phyloP scores from a whole-genome alignment of 116 monocot genomes.

The Zostera marina region DNA sequence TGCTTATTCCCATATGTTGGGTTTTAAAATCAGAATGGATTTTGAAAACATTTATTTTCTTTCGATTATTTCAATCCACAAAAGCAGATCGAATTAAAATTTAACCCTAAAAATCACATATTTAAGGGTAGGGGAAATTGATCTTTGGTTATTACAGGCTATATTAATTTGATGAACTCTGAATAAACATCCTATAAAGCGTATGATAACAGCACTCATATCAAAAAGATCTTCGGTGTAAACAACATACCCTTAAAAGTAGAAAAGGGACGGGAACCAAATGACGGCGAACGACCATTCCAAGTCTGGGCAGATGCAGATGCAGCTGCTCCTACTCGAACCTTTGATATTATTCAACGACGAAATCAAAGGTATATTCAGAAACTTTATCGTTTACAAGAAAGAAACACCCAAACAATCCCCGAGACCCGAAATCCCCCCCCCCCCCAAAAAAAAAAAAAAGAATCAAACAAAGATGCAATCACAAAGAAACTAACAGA shows the following conservation, averaged over 20 bases:
- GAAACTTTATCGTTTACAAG: neutral
- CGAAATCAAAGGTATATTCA: neutral
- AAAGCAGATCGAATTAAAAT: too few species aligned
- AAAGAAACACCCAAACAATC: neutral
- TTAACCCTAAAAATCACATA: too few species aligned
- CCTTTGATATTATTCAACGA: neutral
- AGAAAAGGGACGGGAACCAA: slow-evolving; percentile 9
- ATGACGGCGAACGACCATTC: slow-evolving; percentile 2
- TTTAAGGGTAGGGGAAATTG: too few species aligned
- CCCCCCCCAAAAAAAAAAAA: neutral
- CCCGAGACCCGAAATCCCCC: neutral
- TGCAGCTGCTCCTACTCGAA: neutral
- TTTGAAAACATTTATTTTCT: too few species aligned
- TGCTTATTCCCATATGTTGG: too few species aligned
- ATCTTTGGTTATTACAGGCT: too few species aligned
- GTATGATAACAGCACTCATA: neutral
- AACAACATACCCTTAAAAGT: slow-evolving; percentile 6
- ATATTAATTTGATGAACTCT: too few species aligned
- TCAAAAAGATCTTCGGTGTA: neutral
- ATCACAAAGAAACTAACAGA: neutral
- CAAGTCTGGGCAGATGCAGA: neutral
- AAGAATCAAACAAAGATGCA: neutral
- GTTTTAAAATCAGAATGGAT: too few species aligned
- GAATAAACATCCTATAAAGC: neutral
- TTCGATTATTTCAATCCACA: too few species aligned